These are phyloP conservation scores for Camelina hispida DNA, from an alignment of 345 rosid species.

Conservation along the genomic window DNA sequence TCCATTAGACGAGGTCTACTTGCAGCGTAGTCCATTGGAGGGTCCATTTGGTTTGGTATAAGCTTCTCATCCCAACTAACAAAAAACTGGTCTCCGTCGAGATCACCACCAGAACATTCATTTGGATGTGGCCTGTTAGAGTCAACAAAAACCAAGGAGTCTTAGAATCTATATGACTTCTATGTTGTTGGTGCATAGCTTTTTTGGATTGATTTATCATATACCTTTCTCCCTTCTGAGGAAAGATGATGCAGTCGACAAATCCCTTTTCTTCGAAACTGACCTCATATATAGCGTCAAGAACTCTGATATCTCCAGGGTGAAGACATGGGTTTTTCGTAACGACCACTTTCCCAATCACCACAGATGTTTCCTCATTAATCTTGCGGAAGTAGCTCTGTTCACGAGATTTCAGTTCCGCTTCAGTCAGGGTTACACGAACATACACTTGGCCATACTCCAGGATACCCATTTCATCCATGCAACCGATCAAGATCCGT, in stretches of 20 bases:
- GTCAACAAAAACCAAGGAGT: conserved; percentile 10
- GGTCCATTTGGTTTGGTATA: conserved; percentile 65
- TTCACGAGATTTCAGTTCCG: conserved; percentile 58
- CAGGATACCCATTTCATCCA: conserved; percentile 78
- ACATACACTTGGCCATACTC: conserved; percentile 88
- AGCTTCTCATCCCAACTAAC: conserved; percentile 88
- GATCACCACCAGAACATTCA: conserved; percentile 99
- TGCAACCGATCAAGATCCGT: conserved; percentile 78
- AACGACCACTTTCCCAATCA: conserved; percentile 77
- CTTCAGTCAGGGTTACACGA: conserved; percentile 69
- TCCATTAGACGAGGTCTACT: conserved; percentile 79
- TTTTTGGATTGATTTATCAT: neutral
- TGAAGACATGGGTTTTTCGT: conserved; percentile 97
- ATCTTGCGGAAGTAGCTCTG: conserved; percentile 61
- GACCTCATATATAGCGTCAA: conserved; percentile 69
- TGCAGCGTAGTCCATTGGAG: conserved; percentile 91
- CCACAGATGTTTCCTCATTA: conserved; percentile 67
- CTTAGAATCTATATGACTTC: conserved; percentile 33
- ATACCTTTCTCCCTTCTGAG: conserved; percentile 85
- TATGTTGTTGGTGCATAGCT: conserved; percentile 7
- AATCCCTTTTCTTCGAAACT: conserved; percentile 68
- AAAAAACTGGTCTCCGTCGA: conserved; percentile 91
- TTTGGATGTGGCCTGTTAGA: conserved; percentile 90
- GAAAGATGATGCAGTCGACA: conserved; percentile 83
- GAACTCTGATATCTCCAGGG: conserved; percentile 94